Percentiles rank a stretch among this genome's conserved stretches.
Conservation (phyloP, 192 early-diverging fungal species). For the Backusella liffmaniae region DNA sequence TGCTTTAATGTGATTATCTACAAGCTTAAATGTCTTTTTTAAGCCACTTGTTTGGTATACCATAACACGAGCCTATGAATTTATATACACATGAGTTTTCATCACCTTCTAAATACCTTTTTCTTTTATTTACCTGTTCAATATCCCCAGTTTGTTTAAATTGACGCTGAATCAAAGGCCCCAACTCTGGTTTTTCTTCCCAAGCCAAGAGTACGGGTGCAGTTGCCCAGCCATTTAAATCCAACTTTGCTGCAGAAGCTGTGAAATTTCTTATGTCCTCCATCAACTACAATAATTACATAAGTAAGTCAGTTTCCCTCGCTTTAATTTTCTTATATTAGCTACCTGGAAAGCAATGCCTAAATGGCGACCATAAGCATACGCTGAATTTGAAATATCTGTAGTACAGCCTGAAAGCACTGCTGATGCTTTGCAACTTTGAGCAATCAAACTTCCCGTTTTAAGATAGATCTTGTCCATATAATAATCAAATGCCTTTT, state of each 20-base stretch:
- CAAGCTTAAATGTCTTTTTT: conserved; percentile 71
- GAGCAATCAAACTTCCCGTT: conserved; percentile 92
- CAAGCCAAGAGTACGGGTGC: conserved; percentile 94
- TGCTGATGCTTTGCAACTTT: conserved; percentile 84
- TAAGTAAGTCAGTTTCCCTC: neutral
- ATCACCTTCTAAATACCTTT: neutral
- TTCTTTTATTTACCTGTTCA: conserved; percentile 47
- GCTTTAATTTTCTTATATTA: neutral
- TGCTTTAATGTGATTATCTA: conserved; percentile 68
- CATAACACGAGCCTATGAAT: conserved; percentile 65
- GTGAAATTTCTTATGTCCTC: conserved; percentile 96
- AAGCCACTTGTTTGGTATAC: conserved; percentile 83
- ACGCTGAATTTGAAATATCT: conserved; percentile 75
- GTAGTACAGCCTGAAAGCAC: conserved; percentile 77
- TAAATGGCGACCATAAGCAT: conserved; percentile 81
- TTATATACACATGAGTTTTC: neutral
- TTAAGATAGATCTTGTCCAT: conserved; percentile 96
- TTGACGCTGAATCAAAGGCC: conserved; percentile 81
- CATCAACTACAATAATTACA: conserved; percentile 51
- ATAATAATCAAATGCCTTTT: conserved; percentile 83
- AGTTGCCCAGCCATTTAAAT: conserved; percentile 92
- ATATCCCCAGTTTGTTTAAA: conserved; percentile 79
- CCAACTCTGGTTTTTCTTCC: conserved; percentile 82
- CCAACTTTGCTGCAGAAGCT: conserved; percentile 68
- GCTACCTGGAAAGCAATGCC: conserved; percentile 92